Conservation (phyloP, 2,329 filamentous ascomycete species). For the Exophiala aquamarina region DNA sequence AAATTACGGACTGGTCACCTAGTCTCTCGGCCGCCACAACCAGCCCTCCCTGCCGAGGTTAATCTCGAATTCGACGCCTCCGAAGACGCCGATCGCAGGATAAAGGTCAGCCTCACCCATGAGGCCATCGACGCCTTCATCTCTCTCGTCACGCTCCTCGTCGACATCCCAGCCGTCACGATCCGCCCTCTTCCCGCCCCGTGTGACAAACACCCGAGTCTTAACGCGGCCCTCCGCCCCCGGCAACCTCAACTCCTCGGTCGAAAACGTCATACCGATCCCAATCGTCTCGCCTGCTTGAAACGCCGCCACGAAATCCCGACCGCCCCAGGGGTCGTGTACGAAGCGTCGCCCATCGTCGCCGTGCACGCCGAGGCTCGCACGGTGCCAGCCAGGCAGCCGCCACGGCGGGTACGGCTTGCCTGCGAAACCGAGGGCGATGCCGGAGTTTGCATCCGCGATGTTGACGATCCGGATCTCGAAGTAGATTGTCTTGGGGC, state of each 20-base stretch:
- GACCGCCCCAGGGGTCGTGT: conserved; percentile 61
- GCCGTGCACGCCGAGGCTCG: conserved; percentile 60
- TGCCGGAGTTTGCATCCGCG: conserved; percentile 49
- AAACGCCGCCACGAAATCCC: conserved; percentile 57
- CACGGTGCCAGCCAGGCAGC: conserved; percentile 64
- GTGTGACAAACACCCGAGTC: conserved; percentile 55
- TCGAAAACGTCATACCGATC: conserved; percentile 56
- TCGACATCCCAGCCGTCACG: conserved; percentile 56
- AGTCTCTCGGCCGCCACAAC: neutral
- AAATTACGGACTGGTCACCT: too few relatives aligned
- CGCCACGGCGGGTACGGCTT: conserved; percentile 63
- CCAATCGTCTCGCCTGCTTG: conserved; percentile 56
- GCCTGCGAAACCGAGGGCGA: conserved; percentile 61
- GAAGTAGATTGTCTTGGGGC: conserved; percentile 58
- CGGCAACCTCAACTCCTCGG: conserved; percentile 18
- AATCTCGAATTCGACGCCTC: conserved; percentile 61
- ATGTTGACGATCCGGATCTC: conserved; percentile 53
- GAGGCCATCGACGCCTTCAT: conserved; percentile 62
- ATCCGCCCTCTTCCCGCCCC: conserved; percentile 53
- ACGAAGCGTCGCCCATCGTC: conserved; percentile 65
- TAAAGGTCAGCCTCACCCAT: conserved; percentile 67
- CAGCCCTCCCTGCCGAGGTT: conserved; percentile 44
- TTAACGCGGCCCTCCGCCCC: conserved; percentile 13
- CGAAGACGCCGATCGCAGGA: conserved; percentile 61
- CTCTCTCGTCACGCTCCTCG: conserved; percentile 56